Conservation (phyloP, 257 asterid genomes). For the Solanum verrucosum region DNA sequence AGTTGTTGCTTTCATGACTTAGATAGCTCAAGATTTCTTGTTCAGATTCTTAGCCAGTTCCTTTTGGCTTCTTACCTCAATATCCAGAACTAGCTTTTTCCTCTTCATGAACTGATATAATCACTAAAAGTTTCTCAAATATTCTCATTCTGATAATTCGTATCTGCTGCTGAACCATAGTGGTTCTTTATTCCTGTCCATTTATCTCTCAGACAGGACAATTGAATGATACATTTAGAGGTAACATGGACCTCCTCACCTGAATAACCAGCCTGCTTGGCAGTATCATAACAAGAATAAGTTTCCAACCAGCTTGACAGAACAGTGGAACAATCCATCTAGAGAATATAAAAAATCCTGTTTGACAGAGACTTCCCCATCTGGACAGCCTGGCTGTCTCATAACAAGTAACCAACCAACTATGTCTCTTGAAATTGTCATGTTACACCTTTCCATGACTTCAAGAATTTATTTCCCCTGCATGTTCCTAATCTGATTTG, state of each 20-base stretch:
- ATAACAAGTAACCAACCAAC: background rate
- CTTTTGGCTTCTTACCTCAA: background rate
- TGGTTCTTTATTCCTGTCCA: background rate
- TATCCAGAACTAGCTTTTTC: background rate
- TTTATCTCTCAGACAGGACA: background rate
- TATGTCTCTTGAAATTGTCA: background rate
- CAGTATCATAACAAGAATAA: background rate
- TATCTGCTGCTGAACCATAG: background rate
- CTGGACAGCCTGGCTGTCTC: background rate
- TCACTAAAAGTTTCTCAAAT: background rate
- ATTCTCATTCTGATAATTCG: background rate
- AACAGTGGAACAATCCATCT: background rate
- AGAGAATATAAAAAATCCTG: background rate
- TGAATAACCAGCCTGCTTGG: background rate
- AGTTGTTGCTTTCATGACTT: background rate
- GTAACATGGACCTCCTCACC: background rate
- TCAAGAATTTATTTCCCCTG: background rate
- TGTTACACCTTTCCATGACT: background rate
- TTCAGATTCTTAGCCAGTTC: background rate
- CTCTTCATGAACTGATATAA: background rate
- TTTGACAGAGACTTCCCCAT: background rate
- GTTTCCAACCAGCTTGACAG: background rate
- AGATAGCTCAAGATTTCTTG: background rate
- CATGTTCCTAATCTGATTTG: background rate
- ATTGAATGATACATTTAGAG: background rate